Base-by-base conservation (phyloP, 352 stramenopile species). In the Stephanocyclus meneghinianus region DNA sequence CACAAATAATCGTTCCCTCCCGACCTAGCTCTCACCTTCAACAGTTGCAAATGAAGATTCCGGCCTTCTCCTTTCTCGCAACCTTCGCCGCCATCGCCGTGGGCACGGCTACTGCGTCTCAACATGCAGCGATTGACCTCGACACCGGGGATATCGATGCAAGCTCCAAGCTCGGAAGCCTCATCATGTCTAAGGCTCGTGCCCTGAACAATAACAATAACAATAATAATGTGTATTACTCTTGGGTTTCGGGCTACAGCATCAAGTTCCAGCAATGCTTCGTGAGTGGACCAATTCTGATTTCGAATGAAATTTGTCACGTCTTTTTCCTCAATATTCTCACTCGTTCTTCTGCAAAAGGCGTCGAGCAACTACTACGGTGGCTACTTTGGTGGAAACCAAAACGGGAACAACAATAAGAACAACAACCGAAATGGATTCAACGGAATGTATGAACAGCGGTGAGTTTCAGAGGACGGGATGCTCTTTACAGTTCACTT, bases 381-480 rank as follows among this genome's bases (percentile, higher is more conserved):
- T 11, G 42, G 55, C 11, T 75, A 68, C 26, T 67, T 70, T 2
- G 67, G 67, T 2, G 57, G 65, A 8, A 53, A 71, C 15, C 30
- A 57, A 37, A 69, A 69, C 42, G 65, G 57, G 30, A 69, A 74
- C 64, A 72, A 78, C 26, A 71, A 67, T 26, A 81, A 84, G 15
- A 79, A 77, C 37, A 73, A 80, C 15, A 77, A 85, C 45, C 51
- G 79, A 0, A 68, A 85, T 18, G 37, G 51, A 44, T 76, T 48
- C 57, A 80, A 75, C 55, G 72, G 72, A 18, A 35, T 76, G 35
- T 68, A 73, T 37, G 62, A 76, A 11, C 78, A 89, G 37, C 82
- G 83, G 57, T 65, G 37, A 65, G 57, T 60, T 15, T 37, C 3
- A 37, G 21, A 21, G 1, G 15, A 37, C 15, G 11, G 0, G 26